Evolutionary conservation across 768 basidiomycete genomes (phyloP), one percentile per base, ranked within the genome.

Genomic region (Chalciporus piperatus): DNA sequence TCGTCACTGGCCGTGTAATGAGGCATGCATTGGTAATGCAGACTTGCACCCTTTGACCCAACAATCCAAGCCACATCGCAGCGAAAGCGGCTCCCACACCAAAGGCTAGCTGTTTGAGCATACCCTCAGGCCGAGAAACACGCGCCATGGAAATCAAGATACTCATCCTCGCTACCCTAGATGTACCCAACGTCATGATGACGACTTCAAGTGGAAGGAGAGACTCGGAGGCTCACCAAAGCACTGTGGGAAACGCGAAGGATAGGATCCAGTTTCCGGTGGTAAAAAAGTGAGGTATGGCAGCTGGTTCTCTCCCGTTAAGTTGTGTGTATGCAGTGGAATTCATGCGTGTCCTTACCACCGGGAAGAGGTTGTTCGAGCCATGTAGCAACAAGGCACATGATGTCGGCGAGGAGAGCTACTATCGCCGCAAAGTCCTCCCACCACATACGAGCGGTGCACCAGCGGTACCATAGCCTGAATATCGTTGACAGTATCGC

Each of bases 101-200:
- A 33, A 54, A 19, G 16, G 50, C 27, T 19, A 57, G 12, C 11
- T 12, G 20, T 50, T 38, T 59, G 17, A 35, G 51, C 4, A 13
- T 44, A 6, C 47, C 59, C 27, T 58, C 43, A 1, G 65, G 67
- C 22, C 43, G 50, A 19, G 50, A 55, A 3, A 67, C 49, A 22
- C 62, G 62, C 17, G 66, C 39, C 19, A 67, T 57, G 8, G 60
- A 60, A 3, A 45, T 23, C 37, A 69, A 45, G 16, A 67, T 56
- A 17, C 66, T 67, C 38, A 67, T 50, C 16, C 67, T 60, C 4
- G 53, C 41, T 2, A 59, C 23, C 67, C 67, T 67, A 23, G 25
- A 37, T 19, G 9, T 17, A 17, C 23, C 7, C 32, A 38, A 23
- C 8, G 32, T 23, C 23, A 48, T 7, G 17, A 12, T 20, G 25